Evolutionary conservation across 441 rosid species (phyloP).

Genomic region (Brassica balearica): DNA sequence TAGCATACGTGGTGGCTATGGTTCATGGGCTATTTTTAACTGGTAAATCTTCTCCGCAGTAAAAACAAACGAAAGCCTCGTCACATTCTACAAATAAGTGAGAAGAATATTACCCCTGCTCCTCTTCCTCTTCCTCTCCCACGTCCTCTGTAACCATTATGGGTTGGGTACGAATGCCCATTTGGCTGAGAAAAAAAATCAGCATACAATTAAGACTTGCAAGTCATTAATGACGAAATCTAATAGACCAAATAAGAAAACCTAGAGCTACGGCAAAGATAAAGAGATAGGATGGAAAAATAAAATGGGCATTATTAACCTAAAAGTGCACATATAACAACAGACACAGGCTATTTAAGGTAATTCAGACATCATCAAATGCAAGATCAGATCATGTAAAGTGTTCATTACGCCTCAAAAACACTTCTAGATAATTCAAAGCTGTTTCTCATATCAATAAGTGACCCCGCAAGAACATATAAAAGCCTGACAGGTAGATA

Average conservation of each 20-base stretch:
- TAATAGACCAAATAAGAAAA: constrained; percentile 15
- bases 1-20: neutral
- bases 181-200: constrained; percentile 52
- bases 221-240: neutral
- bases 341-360: neutral
- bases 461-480: neutral
- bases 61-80: neutral
- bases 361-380: neutral
- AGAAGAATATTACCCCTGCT: constrained; percentile 60
- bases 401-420: neutral
- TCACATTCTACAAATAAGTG: constrained; percentile 12
- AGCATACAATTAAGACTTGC: constrained; percentile 19
- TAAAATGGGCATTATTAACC: neutral
- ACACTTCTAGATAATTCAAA: constrained; percentile 7
- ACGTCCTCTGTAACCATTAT: constrained; percentile 68
- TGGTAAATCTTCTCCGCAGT: neutral
- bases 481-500: neutral
- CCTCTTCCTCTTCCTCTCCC: constrained; percentile 91
- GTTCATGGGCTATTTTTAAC: neutral
- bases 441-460: constrained; percentile 3
- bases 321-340: neutral
- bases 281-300: no score
- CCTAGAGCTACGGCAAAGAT: neutral
- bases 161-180: constrained; percentile 63
- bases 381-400: neutral